Evolutionary conservation across 2,329 filamentous ascomycete genomes (phyloP), one percentile per base, ranked within the genome.

Genomic region (Sporothrix sp.): DNA sequence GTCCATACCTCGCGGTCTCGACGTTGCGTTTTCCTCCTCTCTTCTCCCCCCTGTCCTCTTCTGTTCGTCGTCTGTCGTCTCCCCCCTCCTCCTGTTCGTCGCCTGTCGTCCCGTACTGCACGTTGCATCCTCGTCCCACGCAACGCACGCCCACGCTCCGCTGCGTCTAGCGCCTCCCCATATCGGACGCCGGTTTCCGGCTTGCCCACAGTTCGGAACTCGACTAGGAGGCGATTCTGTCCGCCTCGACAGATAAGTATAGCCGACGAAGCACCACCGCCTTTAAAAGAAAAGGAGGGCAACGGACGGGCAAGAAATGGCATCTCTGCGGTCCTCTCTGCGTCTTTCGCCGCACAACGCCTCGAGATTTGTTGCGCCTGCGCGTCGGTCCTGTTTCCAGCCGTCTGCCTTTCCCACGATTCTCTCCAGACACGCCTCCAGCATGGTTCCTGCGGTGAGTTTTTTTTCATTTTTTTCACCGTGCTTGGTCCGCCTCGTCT

Each of bases 371-470:
- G 25, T 28, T 38, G 14, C 21, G 23, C 55, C 57, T 38, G 51
- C 54, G 11, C 55, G 59, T 43, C 42, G 52, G 9, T 61, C 61
- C 40, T 60, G 57, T 40, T 62, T 66, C 38, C 62, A 60, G 45
- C 59, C 55, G 50, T 61, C 50, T 45, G 51, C 60, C 1, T 50
- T 64, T n/a, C 61, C 63, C 14, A 43, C 47, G 18, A 36, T 60
- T 16, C 25, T 60, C 35, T 51, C 48, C 7, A 59, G 64, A 14
- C 48, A 61, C 6, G 68, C 71, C 45, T 75, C 73, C 25, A 74
- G 66, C 48, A 71, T 75, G 68, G 67, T 63, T 44, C 72, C 71
- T 56, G 69, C 71, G 67, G 73, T 68, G 55, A 3, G 53, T 53
- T 14, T 21, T 21, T 13, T 42, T 11, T 18, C 23, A 11, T 16